Conservation (phyloP, 495 filamentous ascomycete genomes). For the Oidiodendron maius region DNA sequence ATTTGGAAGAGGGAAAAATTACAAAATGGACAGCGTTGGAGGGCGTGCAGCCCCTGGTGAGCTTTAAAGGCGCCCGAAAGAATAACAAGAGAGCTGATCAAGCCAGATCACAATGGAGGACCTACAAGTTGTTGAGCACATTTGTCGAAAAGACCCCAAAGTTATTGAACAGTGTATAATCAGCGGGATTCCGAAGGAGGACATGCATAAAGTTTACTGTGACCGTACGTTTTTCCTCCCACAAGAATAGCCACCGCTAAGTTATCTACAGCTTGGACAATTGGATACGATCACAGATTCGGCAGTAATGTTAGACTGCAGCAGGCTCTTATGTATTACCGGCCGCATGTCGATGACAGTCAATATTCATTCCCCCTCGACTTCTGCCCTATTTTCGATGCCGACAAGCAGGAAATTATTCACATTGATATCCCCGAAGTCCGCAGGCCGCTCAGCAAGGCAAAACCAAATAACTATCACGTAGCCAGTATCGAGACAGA, state of each 20-base stretch:
- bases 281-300: slow-evolving; percentile 90
- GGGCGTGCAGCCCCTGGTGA: slow-evolving; percentile 76
- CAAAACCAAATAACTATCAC: slow-evolving; percentile 74
- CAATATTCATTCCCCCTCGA: slow-evolving; percentile 91
- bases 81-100: too few species aligned
- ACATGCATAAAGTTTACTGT: slow-evolving; percentile 43
- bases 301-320: slow-evolving; percentile 76
- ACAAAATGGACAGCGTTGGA: slow-evolving; percentile 70
- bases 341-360: slow-evolving; percentile 76
- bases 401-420: slow-evolving; percentile 75
- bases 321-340: slow-evolving; percentile 94
- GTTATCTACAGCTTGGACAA: slow-evolving; percentile 73
- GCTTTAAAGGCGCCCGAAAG: too few species aligned
- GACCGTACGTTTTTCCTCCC: slow-evolving; percentile 53
- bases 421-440: slow-evolving; percentile 85
- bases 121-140: slow-evolving; percentile 77
- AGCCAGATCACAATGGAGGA: slow-evolving; percentile 92
- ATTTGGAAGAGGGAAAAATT: slow-evolving; percentile 66
- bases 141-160: slow-evolving; percentile 73
- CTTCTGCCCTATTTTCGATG: slow-evolving; percentile 90
- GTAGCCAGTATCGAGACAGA: slow-evolving; percentile 63
- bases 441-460: slow-evolving; percentile 70
- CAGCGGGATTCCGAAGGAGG: slow-evolving; percentile 75
- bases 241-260: background rate
- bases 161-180: slow-evolving; percentile 91